phyloP scores from a whole-genome alignment of 352 stramenopile species.

The Paralagenidium karlingii region DNA sequence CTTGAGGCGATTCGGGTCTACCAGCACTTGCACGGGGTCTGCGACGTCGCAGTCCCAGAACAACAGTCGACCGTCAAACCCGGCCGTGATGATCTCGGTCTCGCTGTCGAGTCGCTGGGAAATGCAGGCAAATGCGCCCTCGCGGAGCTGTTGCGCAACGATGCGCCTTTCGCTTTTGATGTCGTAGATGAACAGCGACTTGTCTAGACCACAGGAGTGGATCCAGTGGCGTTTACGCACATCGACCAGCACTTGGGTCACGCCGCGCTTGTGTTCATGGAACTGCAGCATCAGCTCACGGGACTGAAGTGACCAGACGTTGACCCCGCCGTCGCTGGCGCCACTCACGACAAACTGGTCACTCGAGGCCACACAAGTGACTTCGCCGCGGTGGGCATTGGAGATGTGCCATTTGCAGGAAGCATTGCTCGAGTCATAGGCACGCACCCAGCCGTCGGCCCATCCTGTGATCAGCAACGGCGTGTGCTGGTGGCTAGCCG shows the following conservation, averaged over 20 bases:
- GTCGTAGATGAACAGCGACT: constrained; percentile 87
- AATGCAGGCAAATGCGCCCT: constrained; percentile 66
- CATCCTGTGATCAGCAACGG: constrained; percentile 44
- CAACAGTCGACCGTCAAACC: constrained; percentile 67
- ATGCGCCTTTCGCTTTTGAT: constrained; percentile 75
- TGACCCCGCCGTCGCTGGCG: constrained; percentile 74
- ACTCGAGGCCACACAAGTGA: constrained; percentile 57
- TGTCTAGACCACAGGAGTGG: constrained; percentile 79
- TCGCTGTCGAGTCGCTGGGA: constrained; percentile 83
- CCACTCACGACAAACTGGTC: constrained; percentile 70
- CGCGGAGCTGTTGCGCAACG: constrained; percentile 67
- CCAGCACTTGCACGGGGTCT: constrained; percentile 49
- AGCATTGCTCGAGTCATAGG: constrained; percentile 29
- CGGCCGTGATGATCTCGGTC: constrained; percentile 83
- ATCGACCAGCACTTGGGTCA: constrained; percentile 74
- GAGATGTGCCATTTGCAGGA: constrained; percentile 77
- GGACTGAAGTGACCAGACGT: constrained; percentile 76
- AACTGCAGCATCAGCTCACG: constrained; percentile 86
- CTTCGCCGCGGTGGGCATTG: constrained; percentile 72
- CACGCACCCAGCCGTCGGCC: constrained; percentile 62
- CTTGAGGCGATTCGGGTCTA: constrained; percentile 25
- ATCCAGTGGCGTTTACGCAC: constrained; percentile 63
- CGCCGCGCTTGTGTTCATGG: constrained; percentile 77
- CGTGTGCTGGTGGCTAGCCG: constrained; percentile 4
- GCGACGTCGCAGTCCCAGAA: constrained; percentile 86